These are phyloP conservation scores for Pseudocercospora cruenta DNA, from an alignment of 2,329 filamentous ascomycete genomes.

Conservation along the genomic window DNA sequence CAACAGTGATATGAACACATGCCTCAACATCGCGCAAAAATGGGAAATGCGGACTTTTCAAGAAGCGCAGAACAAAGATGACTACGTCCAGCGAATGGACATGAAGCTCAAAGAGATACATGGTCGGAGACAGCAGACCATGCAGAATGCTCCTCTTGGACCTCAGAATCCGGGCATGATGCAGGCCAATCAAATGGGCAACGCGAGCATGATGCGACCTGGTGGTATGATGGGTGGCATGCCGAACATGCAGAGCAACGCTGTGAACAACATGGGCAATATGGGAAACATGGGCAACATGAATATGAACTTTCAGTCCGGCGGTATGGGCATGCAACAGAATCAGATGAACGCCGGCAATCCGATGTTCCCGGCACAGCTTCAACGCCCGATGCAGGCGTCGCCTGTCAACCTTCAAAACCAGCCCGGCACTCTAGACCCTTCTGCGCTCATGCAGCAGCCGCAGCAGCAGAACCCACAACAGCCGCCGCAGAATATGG, in stretches of 20 bases:
- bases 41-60: constrained; percentile 34
- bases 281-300: constrained; percentile 33
- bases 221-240: constrained; percentile 39
- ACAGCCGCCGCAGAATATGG: constrained; percentile 27
- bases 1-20: constrained; percentile 28
- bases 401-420: constrained; percentile 31
- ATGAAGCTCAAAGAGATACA: constrained; percentile 35
- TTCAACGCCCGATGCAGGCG: constrained; percentile 36
- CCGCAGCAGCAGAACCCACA: constrained; percentile 31
- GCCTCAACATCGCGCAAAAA: constrained; percentile 31
- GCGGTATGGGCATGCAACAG: constrained; percentile 22
- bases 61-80: constrained; percentile 32
- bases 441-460: constrained; percentile 31
- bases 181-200: constrained; percentile 19
- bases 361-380: constrained; percentile 30
- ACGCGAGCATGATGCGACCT: constrained; percentile 24
- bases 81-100: constrained; percentile 32
- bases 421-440: constrained; percentile 30
- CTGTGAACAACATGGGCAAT: constrained; percentile 40
- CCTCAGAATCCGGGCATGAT: constrained; percentile 16
- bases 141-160: constrained; percentile 19
- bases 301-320: constrained; percentile 26
- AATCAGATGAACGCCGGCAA: constrained; percentile 33
- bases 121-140: constrained; percentile 26
- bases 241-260: constrained; percentile 21